A percentile compares a stretch with the other conserved stretches of the same genome.
These are phyloP conservation scores for Phaeosphaeriaceae sp. DNA, from an alignment of 2,329 filamentous ascomycete species.

Conservation along the genomic window DNA sequence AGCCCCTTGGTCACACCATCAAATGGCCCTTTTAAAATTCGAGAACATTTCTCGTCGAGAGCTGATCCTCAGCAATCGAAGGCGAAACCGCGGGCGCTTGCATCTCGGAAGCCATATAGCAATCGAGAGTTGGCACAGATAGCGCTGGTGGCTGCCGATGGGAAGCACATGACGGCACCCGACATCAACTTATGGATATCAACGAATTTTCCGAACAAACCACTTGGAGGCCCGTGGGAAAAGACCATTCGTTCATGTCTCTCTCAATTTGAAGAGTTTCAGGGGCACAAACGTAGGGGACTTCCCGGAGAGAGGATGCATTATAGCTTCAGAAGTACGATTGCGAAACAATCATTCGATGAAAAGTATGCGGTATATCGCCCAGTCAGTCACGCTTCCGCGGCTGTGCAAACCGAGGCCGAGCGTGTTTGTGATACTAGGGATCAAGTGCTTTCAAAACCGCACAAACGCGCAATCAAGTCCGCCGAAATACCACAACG, in stretches of 20 bases:
- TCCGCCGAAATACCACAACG: too few relatives aligned
- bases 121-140: slow-evolving; percentile 17
- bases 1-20: neutral
- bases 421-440: neutral
- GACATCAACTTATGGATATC: slow-evolving; percentile 18
- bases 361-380: slow-evolving; percentile 5
- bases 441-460: neutral
- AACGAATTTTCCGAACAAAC: slow-evolving; percentile 10
- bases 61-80: neutral
- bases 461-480: neutral
- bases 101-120: slow-evolving; percentile 1
- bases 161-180: slow-evolving; percentile 10
- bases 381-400: neutral
- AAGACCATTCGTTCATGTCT: slow-evolving; percentile 16
- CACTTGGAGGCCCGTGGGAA: slow-evolving; percentile 22
- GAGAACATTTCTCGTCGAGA: neutral
- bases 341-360: neutral
- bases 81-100: neutral
- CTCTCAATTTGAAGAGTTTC: slow-evolving; percentile 18
- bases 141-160: slow-evolving; percentile 19
- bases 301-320: slow-evolving; percentile 1
- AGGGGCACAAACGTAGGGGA: slow-evolving; percentile 3
- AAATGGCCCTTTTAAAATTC: neutral
- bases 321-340: slow-evolving; percentile 6
- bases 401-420: neutral